phyloP scores from a whole-genome alignment of 2,329 filamentous ascomycete species.

The Bimuria novae-zelandiae region DNA sequence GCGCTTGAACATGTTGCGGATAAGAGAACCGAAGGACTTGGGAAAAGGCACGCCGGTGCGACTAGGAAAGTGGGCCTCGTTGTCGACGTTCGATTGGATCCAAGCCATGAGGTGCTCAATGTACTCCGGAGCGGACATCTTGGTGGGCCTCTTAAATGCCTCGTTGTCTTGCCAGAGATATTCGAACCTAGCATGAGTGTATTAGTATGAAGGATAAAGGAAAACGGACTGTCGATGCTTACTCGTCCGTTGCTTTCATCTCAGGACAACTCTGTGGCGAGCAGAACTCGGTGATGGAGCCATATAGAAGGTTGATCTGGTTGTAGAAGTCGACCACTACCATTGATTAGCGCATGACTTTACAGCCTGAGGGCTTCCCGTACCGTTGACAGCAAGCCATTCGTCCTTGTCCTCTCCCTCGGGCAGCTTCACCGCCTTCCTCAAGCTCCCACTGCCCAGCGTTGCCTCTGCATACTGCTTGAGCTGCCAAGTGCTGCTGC shows the following conservation, averaged over 20 bases:
- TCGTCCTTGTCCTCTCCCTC: conserved; percentile 98
- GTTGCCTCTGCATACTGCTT: conserved; percentile 98
- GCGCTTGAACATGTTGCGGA: conserved; percentile 99
- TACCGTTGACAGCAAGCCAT: conserved; percentile 97
- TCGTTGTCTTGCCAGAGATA: conserved; percentile 98
- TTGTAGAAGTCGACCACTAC: conserved; percentile 99
- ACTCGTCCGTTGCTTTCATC: conserved; percentile 99
- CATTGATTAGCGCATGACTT: conserved; percentile 15
- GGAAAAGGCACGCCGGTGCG: conserved; percentile 95
- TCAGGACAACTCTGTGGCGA: conserved; percentile 95
- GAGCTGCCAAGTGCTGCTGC: conserved; percentile 88
- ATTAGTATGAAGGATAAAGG: conserved; percentile 8
- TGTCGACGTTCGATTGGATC: conserved; percentile 95
- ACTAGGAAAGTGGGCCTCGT: conserved; percentile 92
- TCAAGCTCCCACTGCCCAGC: conserved; percentile 87
- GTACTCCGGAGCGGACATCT: conserved; percentile 96
- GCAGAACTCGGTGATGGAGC: conserved; percentile 98
- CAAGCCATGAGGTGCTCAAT: conserved; percentile 97
- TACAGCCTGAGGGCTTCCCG: conserved; percentile 32
- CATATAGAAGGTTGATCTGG: conserved; percentile 98
- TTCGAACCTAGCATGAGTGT: conserved; percentile 71
- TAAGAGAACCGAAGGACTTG: conserved; percentile 84
- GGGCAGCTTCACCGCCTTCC: conserved; percentile 94
- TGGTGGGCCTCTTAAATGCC: conserved; percentile 92
- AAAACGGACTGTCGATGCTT: conserved; percentile 36